A percentile compares a stretch with the other conserved stretches of the same genome.
Evolutionary conservation across 805 yeast genomes (phyloP).

Genomic region (Ascoidea tarda): DNA sequence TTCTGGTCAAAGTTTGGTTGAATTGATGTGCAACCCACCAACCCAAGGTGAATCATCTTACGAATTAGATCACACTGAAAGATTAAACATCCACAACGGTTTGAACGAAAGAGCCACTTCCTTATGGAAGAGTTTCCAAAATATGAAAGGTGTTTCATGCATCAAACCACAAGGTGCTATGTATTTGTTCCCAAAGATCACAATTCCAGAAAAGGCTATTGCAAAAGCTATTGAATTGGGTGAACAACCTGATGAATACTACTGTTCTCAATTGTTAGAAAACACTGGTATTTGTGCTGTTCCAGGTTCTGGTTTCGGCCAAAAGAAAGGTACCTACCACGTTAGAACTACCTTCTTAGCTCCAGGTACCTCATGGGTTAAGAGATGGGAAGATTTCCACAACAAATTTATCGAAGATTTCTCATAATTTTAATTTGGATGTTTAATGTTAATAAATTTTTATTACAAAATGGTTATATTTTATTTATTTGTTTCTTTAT

Average conservation of each 20-base stretch:
- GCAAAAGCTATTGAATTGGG: conserved; percentile 42
- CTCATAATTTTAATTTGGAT: background rate
- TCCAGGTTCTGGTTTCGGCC: conserved; percentile 97
- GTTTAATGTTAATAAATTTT: too few species aligned
- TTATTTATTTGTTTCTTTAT: background rate
- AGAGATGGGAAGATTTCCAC: conserved; percentile 70
- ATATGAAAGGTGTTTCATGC: conserved; percentile 74
- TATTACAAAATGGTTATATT: too few species aligned
- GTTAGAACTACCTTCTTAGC: conserved; percentile 94
- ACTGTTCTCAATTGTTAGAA: conserved; percentile 74
- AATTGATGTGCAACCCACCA: conserved; percentile 91
- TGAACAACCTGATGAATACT: conserved; percentile 69
- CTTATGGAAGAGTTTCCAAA: conserved; percentile 55
- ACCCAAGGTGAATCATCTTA: conserved; percentile 60
- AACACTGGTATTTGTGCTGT: conserved; percentile 92
- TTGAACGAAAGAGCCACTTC: conserved; percentile 48
- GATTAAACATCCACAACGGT: conserved; percentile 42
- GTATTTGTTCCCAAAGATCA: conserved; percentile 82
- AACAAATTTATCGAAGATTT: conserved; percentile 48
- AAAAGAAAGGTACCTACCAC: conserved; percentile 78
- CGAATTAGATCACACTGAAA: conserved; percentile 50
- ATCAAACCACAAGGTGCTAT: conserved; percentile 94
- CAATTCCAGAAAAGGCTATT: conserved; percentile 50
- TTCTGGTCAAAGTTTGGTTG: conserved; percentile 87
- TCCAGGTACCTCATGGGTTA: conserved; percentile 86